These are phyloP conservation scores for Phalaenopsis aphrodite DNA, from an alignment of 106 monocot genomes.

Conservation along the genomic window DNA sequence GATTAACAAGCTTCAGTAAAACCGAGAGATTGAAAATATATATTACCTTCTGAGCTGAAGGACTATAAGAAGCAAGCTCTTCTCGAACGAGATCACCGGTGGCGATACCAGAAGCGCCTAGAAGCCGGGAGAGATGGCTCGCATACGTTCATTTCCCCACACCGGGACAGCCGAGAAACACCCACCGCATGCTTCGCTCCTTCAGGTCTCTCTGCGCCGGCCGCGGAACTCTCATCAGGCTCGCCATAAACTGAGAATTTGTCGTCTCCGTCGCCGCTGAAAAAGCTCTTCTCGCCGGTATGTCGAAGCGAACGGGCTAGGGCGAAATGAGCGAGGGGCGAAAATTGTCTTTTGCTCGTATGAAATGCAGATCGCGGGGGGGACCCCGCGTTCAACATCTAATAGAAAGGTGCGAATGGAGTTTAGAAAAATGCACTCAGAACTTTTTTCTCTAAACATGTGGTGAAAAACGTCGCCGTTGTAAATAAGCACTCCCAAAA, in stretches of 20 bases:
- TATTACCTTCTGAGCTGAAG: constrained; percentile 41
- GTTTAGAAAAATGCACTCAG: too few relatives aligned
- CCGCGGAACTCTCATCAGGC: background rate
- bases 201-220: background rate
- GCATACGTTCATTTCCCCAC: constrained; percentile 78
- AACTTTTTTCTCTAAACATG: too few relatives aligned
- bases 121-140: constrained; percentile 48
- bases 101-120: constrained; percentile 63
- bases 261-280: background rate
- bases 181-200: constrained; percentile 56
- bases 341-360: too few relatives aligned
- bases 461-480: too few relatives aligned
- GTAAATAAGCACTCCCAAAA: too few relatives aligned
- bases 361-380: too few relatives aligned
- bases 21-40: background rate
- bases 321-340: too few relatives aligned
- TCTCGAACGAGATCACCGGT: constrained; percentile 80
- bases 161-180: constrained; percentile 71
- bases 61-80: constrained; percentile 57
- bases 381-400: too few relatives aligned
- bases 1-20: background rate
- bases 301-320: too few relatives aligned
- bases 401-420: too few relatives aligned
- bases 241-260: background rate
- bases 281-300: too few relatives aligned